A percentile compares a stretch with the other conserved stretches of the same genome.
Conservation (phyloP, 306 rosid genomes). For the Lablab purpureus region DNA sequence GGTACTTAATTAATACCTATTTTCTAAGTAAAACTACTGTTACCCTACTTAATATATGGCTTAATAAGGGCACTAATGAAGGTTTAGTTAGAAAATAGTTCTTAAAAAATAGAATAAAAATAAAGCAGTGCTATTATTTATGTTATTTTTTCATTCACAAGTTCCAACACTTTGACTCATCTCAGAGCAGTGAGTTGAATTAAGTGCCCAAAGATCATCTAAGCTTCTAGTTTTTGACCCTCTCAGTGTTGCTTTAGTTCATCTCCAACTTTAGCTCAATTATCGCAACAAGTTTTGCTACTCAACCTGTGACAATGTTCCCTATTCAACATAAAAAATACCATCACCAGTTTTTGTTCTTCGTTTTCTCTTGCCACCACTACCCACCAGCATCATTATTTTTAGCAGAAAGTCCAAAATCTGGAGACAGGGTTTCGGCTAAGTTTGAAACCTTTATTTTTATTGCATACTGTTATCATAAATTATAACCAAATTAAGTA, state of each 20-base stretch:
- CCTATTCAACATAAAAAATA: background rate
- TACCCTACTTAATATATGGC: too few species aligned
- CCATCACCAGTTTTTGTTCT: background rate
- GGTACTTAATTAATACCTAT: too few species aligned
- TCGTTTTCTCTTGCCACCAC: background rate
- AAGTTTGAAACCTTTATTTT: background rate
- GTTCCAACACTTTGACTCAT: slow-evolving; percentile 14
- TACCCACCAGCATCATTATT: background rate
- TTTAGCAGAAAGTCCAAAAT: background rate
- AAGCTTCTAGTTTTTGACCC: background rate
- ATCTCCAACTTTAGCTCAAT: slow-evolving; percentile 38
- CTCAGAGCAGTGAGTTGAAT: background rate
- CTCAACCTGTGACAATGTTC: background rate
- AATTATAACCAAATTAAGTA: background rate
- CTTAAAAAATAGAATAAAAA: background rate
- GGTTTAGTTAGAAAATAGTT: background rate
- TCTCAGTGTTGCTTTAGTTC: background rate
- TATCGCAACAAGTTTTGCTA: slow-evolving; percentile 42
- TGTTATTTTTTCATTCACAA: background rate
- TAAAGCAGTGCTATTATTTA: too few species aligned
- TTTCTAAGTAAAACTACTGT: too few species aligned
- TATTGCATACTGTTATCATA: background rate
- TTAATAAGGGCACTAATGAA: background rate
- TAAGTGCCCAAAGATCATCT: background rate
- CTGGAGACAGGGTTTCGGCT: background rate